These are phyloP conservation scores for Aspergillus carlsbadensis DNA, from an alignment of 495 filamentous ascomycete genomes.

Conservation along the genomic window DNA sequence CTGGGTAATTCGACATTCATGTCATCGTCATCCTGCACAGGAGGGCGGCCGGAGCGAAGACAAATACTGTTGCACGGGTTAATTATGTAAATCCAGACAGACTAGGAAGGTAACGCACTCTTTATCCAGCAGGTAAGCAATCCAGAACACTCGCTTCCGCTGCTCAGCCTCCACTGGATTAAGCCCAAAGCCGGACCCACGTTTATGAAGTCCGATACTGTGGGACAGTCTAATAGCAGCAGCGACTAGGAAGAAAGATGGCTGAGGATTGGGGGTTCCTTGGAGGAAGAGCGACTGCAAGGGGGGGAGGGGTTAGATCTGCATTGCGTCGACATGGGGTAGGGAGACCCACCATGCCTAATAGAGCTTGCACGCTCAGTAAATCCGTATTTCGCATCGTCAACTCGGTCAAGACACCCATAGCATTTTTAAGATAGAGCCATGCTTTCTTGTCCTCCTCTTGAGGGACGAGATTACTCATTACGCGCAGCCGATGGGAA, in stretches of 20 bases:
- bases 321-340: neutral
- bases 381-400: conserved; percentile 96
- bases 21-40: conserved; percentile 95
- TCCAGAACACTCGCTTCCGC: conserved; percentile 96
- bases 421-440: conserved; percentile 94
- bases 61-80: conserved; percentile 58
- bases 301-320: conserved; percentile 9
- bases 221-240: conserved; percentile 90
- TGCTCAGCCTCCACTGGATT: conserved; percentile 92
- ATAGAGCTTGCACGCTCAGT: conserved; percentile 90
- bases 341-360: conserved; percentile 73
- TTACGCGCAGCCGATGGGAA: conserved; percentile 86
- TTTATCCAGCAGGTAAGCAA: conserved; percentile 93
- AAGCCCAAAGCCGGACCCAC: conserved; percentile 85
- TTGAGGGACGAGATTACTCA: conserved; percentile 85
- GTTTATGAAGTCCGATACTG: conserved; percentile 92
- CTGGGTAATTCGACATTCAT: conserved; percentile 97
- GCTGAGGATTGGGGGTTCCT: conserved; percentile 95
- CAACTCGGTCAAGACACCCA: conserved; percentile 86
- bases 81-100: conserved; percentile 11
- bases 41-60: conserved; percentile 86
- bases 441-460: conserved; percentile 94
- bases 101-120: conserved; percentile 48
- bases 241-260: conserved; percentile 89
- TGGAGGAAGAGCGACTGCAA: conserved; percentile 82